Evolutionary conservation across 192 early-diverging fungal species (phyloP).

Genomic region (Phycomyces blakesleeanus): DNA sequence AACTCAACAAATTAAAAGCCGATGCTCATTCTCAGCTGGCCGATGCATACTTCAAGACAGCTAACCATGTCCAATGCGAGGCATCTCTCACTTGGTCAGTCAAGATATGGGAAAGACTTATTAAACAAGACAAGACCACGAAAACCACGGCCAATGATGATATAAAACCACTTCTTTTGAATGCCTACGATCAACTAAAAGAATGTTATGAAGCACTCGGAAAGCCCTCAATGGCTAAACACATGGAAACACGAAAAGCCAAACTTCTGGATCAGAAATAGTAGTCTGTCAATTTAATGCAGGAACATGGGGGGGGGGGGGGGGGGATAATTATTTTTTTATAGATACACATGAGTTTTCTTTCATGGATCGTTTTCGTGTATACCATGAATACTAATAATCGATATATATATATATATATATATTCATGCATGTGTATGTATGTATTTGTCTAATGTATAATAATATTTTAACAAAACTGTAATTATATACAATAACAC

Average conservation of each 20-base stretch:
- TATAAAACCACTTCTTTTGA: not conserved
- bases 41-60: conserved; percentile 12
- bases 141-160: not conserved
- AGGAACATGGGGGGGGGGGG: no score
- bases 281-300: no score
- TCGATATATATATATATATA: no score
- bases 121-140: not conserved
- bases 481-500: no score
- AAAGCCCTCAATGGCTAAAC: conserved; percentile 10
- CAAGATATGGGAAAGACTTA: conserved; percentile 18
- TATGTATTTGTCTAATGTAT: no score
- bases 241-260: conserved; percentile 12
- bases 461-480: no score
- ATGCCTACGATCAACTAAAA: conserved; percentile 9
- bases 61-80: conserved; percentile 13
- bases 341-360: no score
- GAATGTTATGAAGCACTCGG: conserved; percentile 15
- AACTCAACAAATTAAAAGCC: conserved; percentile 10
- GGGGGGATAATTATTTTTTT: no score
- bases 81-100: conserved; percentile 3
- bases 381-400: no score
- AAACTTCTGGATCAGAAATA: not conserved
- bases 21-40: conserved; percentile 19
- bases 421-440: no score
- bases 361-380: no score